A percentile compares a stretch with the other conserved stretches of the same genome.
These are phyloP conservation scores for Lasiodiplodia hormozganensis DNA, from an alignment of 2,329 filamentous ascomycete species.

Conservation along the genomic window DNA sequence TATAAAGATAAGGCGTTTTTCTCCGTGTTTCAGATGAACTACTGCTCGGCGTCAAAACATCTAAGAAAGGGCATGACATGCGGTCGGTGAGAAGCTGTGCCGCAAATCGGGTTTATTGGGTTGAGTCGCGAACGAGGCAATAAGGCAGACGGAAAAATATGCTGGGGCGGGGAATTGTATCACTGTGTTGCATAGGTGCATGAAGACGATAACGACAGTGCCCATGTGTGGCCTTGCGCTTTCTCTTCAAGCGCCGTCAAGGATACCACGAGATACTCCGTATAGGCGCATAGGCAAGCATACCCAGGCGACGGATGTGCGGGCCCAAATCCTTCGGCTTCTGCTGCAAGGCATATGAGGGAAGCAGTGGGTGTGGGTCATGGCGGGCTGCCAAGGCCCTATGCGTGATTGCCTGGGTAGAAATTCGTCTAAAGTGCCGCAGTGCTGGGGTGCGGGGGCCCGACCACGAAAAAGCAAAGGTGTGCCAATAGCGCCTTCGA, in stretches of 20 bases:
- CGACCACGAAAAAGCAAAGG: slow-evolving; percentile 10
- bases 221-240: background rate
- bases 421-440: background rate
- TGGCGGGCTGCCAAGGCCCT: background rate
- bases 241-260: background rate
- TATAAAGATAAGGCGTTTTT: background rate
- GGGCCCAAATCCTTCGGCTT: slow-evolving; percentile 19
- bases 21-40: background rate
- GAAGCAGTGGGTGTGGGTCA: slow-evolving; percentile 2
- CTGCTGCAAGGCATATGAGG: slow-evolving; percentile 10
- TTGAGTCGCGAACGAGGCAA: background rate
- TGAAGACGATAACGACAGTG: background rate
- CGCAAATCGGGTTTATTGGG: background rate
- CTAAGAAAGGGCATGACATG: background rate
- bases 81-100: background rate
- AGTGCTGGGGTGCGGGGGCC: background rate
- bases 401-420: background rate
- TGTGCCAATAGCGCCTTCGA: background rate
- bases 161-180: background rate
- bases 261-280: background rate
- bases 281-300: slow-evolving; percentile 4
- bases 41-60: background rate
- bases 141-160: background rate
- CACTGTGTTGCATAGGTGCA: background rate
- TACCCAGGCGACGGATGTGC: slow-evolving; percentile 12